Conservation (phyloP, 176 grass and related monocot species). For the Panicum miliaceum region DNA sequence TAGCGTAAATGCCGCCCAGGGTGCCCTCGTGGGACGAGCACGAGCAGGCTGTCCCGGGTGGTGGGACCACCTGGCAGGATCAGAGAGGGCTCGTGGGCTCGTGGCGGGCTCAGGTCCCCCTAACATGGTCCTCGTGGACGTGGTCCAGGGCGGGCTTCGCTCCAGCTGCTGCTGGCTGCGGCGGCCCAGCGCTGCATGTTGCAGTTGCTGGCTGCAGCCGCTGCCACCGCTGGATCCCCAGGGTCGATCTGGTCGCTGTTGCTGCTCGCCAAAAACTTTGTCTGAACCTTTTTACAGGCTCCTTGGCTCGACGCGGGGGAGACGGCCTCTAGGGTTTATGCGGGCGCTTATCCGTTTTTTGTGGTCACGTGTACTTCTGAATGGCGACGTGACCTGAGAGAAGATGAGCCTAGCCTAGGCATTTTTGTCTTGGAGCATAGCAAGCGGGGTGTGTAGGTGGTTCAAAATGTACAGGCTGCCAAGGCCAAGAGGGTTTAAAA, state of each 20-base stretch:
- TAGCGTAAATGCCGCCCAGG: constrained; percentile 36
- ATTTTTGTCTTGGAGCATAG: not conserved
- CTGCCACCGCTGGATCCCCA: constrained; percentile 38
- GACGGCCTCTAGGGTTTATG: not conserved
- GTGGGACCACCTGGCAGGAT: constrained; percentile 38
- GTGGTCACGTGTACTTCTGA: not conserved
- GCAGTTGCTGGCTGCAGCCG: not conserved
- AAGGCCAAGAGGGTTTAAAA: not conserved
- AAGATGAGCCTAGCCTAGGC: not conserved
- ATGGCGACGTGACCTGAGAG: not conserved
- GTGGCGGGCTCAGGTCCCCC: not conserved
- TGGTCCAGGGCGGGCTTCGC: constrained; percentile 16
- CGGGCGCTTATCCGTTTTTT: constrained; percentile 15
- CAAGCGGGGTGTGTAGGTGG: not conserved
- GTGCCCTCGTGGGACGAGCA: constrained; percentile 40
- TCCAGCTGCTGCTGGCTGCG: not conserved
- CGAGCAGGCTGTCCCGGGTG: constrained; percentile 6
- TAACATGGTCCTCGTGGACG: constrained; percentile 41
- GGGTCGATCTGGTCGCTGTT: constrained; percentile 45
- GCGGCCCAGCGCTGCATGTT: not conserved
- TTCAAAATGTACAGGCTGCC: not conserved
- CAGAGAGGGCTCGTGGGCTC: not conserved
- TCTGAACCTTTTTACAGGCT: constrained; percentile 36
- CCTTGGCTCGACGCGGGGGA: constrained; percentile 17
- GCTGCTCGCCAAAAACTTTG: constrained; percentile 23